Conservation (phyloP, 148 eudicot species). For the Diospyros lotus region DNA sequence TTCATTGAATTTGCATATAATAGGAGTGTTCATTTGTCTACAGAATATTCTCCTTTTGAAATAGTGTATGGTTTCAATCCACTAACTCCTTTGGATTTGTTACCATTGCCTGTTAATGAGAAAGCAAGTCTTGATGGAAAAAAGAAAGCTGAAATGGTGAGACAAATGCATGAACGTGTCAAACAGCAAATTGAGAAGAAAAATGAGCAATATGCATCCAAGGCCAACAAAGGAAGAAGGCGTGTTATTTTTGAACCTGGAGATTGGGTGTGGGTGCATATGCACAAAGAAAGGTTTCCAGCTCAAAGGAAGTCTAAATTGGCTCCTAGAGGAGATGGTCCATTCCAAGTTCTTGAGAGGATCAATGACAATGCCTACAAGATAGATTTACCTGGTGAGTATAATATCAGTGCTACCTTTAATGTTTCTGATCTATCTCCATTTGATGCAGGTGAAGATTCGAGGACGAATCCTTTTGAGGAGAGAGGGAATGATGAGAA, state of each 20-base stretch:
- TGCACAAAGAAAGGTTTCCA: conserved; percentile 7
- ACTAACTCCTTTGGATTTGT: conserved; percentile 7
- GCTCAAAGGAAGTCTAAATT: neutral
- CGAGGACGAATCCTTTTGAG: no score
- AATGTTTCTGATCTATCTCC: no score
- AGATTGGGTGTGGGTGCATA: conserved; percentile 9
- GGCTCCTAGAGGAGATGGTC: neutral
- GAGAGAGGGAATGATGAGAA: no score
- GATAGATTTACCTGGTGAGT: no score
- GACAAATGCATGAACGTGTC: neutral
- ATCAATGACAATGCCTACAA: neutral
- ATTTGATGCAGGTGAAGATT: no score
- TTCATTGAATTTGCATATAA: neutral
- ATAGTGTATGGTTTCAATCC: conserved; percentile 12
- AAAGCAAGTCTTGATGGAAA: neutral
- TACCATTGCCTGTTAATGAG: conserved; percentile 4
- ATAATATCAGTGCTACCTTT: no score
- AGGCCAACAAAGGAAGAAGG: neutral
- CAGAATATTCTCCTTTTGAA: conserved; percentile 6
- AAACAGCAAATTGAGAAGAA: neutral
- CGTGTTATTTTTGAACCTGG: conserved; percentile 8
- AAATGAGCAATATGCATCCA: neutral
- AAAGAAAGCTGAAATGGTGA: conserved; percentile 6
- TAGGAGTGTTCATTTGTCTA: conserved; percentile 5
- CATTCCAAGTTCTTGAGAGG: neutral